These are phyloP conservation scores for Lasiodiplodia theobromae DNA, from an alignment of 2,329 filamentous ascomycete species.

Conservation along the genomic window DNA sequence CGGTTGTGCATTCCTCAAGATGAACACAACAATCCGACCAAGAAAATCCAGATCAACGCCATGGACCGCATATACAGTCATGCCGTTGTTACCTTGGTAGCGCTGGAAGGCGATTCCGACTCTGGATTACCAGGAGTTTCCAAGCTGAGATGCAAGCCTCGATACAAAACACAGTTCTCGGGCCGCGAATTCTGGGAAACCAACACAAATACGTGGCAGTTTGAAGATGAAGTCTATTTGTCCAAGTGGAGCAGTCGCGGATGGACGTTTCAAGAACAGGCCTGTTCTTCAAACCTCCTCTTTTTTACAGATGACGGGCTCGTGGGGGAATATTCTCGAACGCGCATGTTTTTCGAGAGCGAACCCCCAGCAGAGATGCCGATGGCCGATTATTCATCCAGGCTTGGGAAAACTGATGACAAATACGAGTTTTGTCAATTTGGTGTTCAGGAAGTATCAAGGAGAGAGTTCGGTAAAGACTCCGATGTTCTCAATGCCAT, in stretches of 20 bases:
- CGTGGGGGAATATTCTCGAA: neutral
- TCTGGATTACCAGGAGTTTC: neutral
- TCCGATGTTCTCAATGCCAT: too few species aligned
- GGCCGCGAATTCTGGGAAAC: neutral
- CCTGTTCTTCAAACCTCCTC: neutral
- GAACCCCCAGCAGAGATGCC: too few species aligned
- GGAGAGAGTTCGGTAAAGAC: too few species aligned
- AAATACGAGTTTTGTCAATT: too few species aligned
- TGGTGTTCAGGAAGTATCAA: too few species aligned
- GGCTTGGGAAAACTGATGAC: too few species aligned
- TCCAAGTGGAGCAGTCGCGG: conserved; percentile 1
- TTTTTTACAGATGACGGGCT: neutral
- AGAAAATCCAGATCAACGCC: neutral
- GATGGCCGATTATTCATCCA: too few species aligned
- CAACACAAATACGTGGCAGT: neutral
- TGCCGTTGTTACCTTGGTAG: neutral
- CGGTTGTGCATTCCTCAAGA: neutral
- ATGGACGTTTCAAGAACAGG: neutral
- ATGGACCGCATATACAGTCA: neutral
- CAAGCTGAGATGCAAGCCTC: neutral
- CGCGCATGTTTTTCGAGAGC: too few species aligned
- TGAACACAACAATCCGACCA: neutral
- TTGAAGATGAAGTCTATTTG: neutral
- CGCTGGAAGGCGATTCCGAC: neutral
- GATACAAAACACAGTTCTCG: too few species aligned